Evolutionary conservation across 352 stramenopile species (phyloP).

Genomic region (Globisporangium nodosum): DNA sequence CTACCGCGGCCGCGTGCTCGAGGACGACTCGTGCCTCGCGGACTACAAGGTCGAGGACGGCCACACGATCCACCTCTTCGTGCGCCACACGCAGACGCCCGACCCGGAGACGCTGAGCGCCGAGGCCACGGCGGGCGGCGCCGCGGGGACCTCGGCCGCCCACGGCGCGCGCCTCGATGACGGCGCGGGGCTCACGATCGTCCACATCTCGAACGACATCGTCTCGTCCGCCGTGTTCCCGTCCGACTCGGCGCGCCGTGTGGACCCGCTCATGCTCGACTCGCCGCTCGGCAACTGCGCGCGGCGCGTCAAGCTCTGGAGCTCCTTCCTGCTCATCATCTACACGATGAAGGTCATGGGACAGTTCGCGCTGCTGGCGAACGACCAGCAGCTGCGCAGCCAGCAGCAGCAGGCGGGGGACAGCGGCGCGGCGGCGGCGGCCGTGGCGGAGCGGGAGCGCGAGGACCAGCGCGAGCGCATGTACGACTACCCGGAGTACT

Average conservation of each 20-base stretch:
- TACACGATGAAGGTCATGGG: constrained; percentile 90
- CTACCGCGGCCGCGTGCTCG: constrained; percentile 86
- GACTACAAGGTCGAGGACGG: constrained; percentile 90
- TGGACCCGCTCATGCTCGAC: constrained; percentile 86
- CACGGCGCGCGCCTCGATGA: constrained; percentile 33
- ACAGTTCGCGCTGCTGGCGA: constrained; percentile 76
- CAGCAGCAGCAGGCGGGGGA: constrained; percentile 26
- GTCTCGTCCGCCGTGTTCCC: constrained; percentile 83
- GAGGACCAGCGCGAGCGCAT: constrained; percentile 46
- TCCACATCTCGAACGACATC: constrained; percentile 78
- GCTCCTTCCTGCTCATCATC: constrained; percentile 83
- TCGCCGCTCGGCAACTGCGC: constrained; percentile 76
- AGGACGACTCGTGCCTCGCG: constrained; percentile 63
- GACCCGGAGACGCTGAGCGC: constrained; percentile 52
- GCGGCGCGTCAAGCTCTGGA: constrained; percentile 83
- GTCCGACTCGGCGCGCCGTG: constrained; percentile 68
- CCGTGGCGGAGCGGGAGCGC: constrained; percentile 15
- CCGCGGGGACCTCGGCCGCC: neutral
- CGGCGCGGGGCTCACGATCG: constrained; percentile 37
- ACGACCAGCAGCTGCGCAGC: constrained; percentile 64
- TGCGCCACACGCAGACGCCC: constrained; percentile 52
- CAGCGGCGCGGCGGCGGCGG: constrained; percentile 1
- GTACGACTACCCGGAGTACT: constrained; percentile 78
- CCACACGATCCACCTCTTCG: constrained; percentile 90
- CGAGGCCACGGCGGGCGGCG: constrained; percentile 26